Conservation (phyloP, 1,284 basidiomycete genomes). For the Melampsora americana region DNA sequence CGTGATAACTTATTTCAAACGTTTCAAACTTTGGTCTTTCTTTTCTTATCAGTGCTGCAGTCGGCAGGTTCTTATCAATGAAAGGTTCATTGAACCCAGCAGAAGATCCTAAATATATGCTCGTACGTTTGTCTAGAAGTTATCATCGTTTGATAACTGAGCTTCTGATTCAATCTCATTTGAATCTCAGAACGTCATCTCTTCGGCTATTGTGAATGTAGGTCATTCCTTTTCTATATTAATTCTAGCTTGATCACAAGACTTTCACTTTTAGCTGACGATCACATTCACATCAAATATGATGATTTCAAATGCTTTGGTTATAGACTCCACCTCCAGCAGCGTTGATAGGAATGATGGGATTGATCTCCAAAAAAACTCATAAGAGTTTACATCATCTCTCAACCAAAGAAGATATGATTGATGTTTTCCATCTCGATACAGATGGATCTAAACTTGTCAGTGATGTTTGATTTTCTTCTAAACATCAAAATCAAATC, state of each 20-base stretch:
- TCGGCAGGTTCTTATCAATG: conserved; percentile 26
- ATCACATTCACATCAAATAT: neutral
- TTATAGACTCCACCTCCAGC: conserved; percentile 37
- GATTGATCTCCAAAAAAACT: conserved; percentile 12
- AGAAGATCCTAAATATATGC: conserved; percentile 42
- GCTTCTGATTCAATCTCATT: neutral
- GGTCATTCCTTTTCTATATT: neutral
- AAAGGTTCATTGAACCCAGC: conserved; percentile 16
- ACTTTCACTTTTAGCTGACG: neutral
- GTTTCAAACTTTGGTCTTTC: neutral
- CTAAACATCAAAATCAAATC: neutral
- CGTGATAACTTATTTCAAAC: neutral
- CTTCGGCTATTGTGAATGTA: conserved; percentile 43
- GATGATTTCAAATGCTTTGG: neutral
- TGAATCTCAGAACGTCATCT: conserved; percentile 25
- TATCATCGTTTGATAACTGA: neutral
- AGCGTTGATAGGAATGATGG: conserved; percentile 38
- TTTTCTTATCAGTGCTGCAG: conserved; percentile 25
- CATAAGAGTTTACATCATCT: conserved; percentile 26
- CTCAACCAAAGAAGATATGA: conserved; percentile 37
- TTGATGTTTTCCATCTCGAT: conserved; percentile 29
- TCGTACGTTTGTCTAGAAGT: conserved; percentile 17
- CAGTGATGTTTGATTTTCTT: neutral
- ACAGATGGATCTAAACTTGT: conserved; percentile 28
- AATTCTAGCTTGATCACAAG: neutral